Evolutionary conservation across 352 stramenopile species (phyloP).

Genomic region (Pythium inflatum): DNA sequence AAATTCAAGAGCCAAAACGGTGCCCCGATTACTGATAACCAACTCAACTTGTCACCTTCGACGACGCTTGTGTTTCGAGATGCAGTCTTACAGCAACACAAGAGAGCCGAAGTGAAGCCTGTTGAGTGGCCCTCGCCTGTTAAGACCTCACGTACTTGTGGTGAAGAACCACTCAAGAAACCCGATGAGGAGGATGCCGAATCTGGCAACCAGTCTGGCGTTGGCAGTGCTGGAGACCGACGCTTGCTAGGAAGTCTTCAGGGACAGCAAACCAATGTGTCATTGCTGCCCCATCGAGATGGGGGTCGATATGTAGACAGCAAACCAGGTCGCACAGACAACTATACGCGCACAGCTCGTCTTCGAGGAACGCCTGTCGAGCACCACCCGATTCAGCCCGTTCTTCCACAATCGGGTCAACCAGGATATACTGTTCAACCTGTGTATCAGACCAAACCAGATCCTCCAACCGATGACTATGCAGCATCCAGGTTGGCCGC

Average conservation of each 20-base stretch:
- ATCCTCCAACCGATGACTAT: conserved; percentile 18
- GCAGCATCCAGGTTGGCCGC: conserved; percentile 17
- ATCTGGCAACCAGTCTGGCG: no score
- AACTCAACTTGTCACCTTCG: conserved; percentile 5
- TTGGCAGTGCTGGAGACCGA: no score
- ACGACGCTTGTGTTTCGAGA: conserved; percentile 60
- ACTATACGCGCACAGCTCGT: neutral
- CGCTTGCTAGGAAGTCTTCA: no score
- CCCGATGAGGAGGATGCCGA: neutral
- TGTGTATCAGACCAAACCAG: no score
- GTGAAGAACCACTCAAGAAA: neutral
- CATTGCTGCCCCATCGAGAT: no score
- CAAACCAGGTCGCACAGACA: neutral
- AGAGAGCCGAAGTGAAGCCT: neutral
- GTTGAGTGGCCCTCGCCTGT: conserved; percentile 1
- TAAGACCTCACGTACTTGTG: conserved; percentile 10
- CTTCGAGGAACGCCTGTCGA: no score
- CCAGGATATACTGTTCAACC: conserved; percentile 22
- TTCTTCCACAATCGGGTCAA: conserved; percentile 13
- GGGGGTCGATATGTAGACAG: neutral
- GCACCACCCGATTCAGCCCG: neutral
- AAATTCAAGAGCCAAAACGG: no score
- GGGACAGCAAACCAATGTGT: no score
- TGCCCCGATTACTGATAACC: no score
- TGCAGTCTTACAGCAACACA: conserved; percentile 49